Evolutionary conservation across 345 rosid genomes (phyloP), one percentile per base, ranked within the genome.

Genomic region (Eucalyptus cloeziana): DNA sequence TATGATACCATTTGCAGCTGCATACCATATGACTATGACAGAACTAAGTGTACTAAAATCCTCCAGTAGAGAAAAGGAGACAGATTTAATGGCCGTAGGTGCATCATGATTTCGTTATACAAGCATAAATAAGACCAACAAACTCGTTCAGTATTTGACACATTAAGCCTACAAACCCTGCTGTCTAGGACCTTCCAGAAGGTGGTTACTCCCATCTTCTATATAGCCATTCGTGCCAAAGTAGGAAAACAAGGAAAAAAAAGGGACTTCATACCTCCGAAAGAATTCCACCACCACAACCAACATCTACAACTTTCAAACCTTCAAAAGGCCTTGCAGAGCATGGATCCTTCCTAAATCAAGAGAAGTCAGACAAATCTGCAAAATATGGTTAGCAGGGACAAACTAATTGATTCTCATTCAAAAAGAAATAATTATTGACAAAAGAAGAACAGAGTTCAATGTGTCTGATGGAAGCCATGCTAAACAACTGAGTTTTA

Each of bases 211-310:
- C 83, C 47, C 27, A 76, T 37, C 15, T 76, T 76, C 27, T 40
- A 2, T 76, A 22, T 76, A 76, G 47, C 27, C 83, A 71, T 49
- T 88, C 49, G 3, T 52, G 83, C 51, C 51, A 47, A 88, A 71
- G 44, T n/a, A 49, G 76, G 16, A 11, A 6, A 31, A 60, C 22
- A 50, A 62, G 79, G 71, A 16, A 40, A 51, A 51, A 40, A 21
- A 80, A 58, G 6, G 14, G 60, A 51, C 31, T 81, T 43, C 15
- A 79, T 92, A 97, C 99, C 98, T 98, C 99, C 8, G 98, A 95
- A 86, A 98, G 98, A 87, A 98, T 93, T 88, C 99, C 99, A 15
- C 99, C 99, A 13, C 99, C 99, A 80, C 99, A 98, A 69, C 99
- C 99, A 37, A 98, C 96, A 89, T 98, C 99, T 40, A 93, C 90